A percentile compares a stretch with the other conserved stretches of the same genome.
Conservation (phyloP, 495 filamentous ascomycete species). For the Pseudomonodictys pantanalensis region DNA sequence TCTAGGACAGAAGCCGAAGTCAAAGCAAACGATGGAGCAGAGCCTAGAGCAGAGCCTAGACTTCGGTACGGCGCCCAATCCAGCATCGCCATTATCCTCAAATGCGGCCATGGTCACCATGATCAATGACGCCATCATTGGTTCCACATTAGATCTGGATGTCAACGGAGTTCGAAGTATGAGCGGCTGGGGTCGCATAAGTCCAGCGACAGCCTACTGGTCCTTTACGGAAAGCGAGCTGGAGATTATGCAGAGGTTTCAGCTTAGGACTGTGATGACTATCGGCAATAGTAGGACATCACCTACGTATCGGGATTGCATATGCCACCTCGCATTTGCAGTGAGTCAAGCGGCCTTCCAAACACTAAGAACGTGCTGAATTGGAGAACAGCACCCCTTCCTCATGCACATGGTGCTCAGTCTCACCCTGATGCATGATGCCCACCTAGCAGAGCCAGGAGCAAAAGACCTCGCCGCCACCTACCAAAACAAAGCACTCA, state of each 20-base stretch:
- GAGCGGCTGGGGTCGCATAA: too few relatives aligned
- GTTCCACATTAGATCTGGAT: neutral
- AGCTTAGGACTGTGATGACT: constrained; percentile 42
- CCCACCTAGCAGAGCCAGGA: constrained; percentile 23
- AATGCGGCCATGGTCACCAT: constrained; percentile 12
- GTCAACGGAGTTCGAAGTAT: neutral
- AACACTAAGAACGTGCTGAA: neutral
- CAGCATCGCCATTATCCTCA: constrained; percentile 1
- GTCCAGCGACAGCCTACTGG: too few relatives aligned
- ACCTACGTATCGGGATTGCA: constrained; percentile 35
- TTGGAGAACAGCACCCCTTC: constrained; percentile 32
- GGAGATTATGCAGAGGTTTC: constrained; percentile 39
- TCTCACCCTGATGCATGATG: constrained; percentile 44
- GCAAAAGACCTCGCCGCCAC: constrained; percentile 9
- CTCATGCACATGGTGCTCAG: constrained; percentile 44
- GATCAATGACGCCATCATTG: neutral
- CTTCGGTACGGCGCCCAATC: neutral
- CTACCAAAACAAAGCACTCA: constrained; percentile 28
- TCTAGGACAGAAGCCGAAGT: neutral
- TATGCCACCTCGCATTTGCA: constrained; percentile 30
- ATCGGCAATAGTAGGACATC: constrained; percentile 38
- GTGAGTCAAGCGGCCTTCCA: constrained; percentile 24
- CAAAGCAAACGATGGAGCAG: too few relatives aligned
- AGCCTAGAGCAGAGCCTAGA: too few relatives aligned
- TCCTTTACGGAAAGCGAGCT: constrained; percentile 29